phyloP scores from a whole-genome alignment of 805 yeast genomes.

The Metschnikowia borealis region DNA sequence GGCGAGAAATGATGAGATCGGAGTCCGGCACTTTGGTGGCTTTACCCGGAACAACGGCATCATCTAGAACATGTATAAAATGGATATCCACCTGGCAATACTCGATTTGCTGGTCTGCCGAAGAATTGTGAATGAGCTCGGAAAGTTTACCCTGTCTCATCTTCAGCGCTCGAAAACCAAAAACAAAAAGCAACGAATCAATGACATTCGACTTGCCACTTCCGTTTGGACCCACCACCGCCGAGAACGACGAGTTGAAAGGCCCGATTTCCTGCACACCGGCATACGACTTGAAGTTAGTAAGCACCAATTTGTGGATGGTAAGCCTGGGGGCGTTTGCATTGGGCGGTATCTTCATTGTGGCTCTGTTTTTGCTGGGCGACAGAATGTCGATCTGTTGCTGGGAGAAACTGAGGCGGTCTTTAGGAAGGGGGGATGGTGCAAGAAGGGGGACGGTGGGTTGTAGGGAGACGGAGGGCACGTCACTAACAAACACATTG shows the following conservation, averaged over 20 bases:
- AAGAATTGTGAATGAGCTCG: slow-evolving; percentile 90
- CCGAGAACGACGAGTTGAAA: slow-evolving; percentile 87
- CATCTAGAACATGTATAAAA: slow-evolving; percentile 73
- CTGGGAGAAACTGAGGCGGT: slow-evolving; percentile 26
- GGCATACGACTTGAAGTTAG: slow-evolving; percentile 92
- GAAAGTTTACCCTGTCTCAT: slow-evolving; percentile 96
- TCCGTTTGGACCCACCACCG: slow-evolving; percentile 98
- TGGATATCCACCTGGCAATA: slow-evolving; percentile 90
- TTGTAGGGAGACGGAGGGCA: not conserved
- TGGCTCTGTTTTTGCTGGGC: slow-evolving; percentile 28
- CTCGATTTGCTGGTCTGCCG: slow-evolving; percentile 49
- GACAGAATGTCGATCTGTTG: slow-evolving; percentile 19
- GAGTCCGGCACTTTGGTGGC: slow-evolving; percentile 47
- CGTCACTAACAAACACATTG: slow-evolving; percentile 1
- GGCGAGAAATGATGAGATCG: slow-evolving; percentile 69
- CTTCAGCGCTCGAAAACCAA: slow-evolving; percentile 93
- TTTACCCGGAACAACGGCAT: slow-evolving; percentile 29
- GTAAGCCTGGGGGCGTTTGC: slow-evolving; percentile 57
- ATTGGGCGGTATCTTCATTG: slow-evolving; percentile 8
- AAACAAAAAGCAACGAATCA: slow-evolving; percentile 92
- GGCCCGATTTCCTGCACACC: slow-evolving; percentile 94
- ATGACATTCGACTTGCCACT: slow-evolving; percentile 97
- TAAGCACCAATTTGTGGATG: slow-evolving; percentile 66
- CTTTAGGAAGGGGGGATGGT: not conserved
- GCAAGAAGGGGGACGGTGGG: not conserved